Percentiles rank a stretch among this genome's conserved stretches.
Conservation (phyloP, 2,329 filamentous ascomycete genomes). For the Aspergillus brasiliensis region DNA sequence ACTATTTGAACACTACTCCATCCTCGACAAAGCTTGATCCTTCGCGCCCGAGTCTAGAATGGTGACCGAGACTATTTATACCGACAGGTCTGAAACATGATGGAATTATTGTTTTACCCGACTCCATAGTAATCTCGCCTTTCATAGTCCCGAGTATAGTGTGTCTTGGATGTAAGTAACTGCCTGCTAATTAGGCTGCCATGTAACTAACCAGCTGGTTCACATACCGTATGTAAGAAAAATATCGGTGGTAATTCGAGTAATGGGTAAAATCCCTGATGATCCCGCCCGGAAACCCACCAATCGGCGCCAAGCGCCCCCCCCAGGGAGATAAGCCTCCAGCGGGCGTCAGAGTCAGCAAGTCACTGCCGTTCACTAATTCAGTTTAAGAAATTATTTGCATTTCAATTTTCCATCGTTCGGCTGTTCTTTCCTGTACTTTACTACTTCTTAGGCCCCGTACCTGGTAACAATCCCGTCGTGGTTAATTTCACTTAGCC, state of each 20-base stretch:
- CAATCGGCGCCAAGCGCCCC: slow-evolving; percentile 5
- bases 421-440: not conserved
- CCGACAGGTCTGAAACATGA: not conserved
- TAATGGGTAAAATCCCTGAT: not conserved
- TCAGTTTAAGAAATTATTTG: not conserved
- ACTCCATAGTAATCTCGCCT: not conserved
- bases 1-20: not conserved
- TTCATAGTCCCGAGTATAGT: not conserved
- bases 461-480: not conserved
- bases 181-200: not conserved
- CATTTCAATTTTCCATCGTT: not conserved
- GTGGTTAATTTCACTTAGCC: not conserved
- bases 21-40: not conserved
- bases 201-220: not conserved
- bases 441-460: too few species aligned
- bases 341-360: not conserved
- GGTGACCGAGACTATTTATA: not conserved
- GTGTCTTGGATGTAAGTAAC: not conserved
- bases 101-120: not conserved
- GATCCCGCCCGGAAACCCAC: slow-evolving; percentile 4
- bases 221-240: not conserved
- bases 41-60: not conserved
- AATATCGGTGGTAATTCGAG: not conserved
- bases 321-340: slow-evolving; percentile 9
- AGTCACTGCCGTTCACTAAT: not conserved